Conservation (phyloP, 805 yeast genomes). For the Metschnikowia vanudenii region DNA sequence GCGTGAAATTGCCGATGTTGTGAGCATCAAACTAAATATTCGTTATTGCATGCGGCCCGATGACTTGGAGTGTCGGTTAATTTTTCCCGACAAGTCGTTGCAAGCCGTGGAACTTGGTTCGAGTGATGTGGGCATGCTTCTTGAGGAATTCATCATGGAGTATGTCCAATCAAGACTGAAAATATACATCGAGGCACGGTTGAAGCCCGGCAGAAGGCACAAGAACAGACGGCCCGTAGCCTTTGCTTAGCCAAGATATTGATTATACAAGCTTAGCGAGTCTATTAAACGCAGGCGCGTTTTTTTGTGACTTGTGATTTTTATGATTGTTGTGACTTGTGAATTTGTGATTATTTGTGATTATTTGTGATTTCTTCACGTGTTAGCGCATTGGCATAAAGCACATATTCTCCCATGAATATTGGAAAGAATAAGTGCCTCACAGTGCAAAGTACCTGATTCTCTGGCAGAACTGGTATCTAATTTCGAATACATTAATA, state of each 20-base stretch:
- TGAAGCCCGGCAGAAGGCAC: neutral
- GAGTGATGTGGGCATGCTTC: conserved; percentile 4
- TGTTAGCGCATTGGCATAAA: too few species aligned
- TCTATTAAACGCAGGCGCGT: too few species aligned
- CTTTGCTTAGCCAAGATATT: neutral
- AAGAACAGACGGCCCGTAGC: neutral
- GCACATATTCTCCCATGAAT: too few species aligned
- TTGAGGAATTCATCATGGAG: conserved; percentile 22
- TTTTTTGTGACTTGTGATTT: too few species aligned
- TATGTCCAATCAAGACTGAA: conserved; percentile 23
- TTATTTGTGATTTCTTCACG: too few species aligned
- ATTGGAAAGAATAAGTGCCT: too few species aligned
- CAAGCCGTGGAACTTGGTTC: conserved; percentile 12
- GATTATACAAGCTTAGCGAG: neutral
- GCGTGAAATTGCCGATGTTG: conserved; percentile 17
- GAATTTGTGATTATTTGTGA: too few species aligned
- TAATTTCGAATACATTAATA: too few species aligned
- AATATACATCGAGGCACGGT: conserved; percentile 23
- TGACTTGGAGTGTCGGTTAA: conserved; percentile 9
- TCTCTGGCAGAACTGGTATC: too few species aligned
- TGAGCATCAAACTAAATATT: conserved; percentile 12
- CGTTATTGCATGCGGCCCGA: conserved; percentile 11
- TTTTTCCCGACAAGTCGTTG: conserved; percentile 15
- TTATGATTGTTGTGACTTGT: too few species aligned
- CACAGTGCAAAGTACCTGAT: too few species aligned